Base-by-base conservation (phyloP, 2,329 filamentous ascomycete species). In the Byssothecium circinans region DNA sequence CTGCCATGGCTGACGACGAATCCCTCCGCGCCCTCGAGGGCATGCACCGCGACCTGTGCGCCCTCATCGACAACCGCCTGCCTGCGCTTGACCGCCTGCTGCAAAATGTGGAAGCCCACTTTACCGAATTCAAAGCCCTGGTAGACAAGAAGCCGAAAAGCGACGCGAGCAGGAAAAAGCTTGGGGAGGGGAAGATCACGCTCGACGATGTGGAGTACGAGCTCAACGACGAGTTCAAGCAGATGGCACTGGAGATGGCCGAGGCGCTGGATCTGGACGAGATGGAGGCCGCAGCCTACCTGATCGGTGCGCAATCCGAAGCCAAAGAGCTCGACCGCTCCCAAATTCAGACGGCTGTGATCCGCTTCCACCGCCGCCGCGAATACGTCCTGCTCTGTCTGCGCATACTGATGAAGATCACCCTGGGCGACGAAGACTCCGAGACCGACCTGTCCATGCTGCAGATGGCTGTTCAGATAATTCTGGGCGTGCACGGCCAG, bases 251-350 rank as follows among this genome's bases (percentile, higher is more conserved):
- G 25, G 83, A 89, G 60, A 78, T 99, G 30, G 88, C 92, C 45
- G 91, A 97, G 70, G 89, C 90, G 58, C 78, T 96, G 52, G 86
- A 96, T 62, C 78, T 99, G 43, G 91, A 99, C 72, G 95, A 99
- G 72, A 69, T 95, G 47, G 83, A 94, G 60, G 87, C 92, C 15
- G 88, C 90, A 8, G 80, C 81, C 57, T 81, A 94, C 41, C 83
- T 95, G 47, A 75, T 95, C 42, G 84, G 86, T 45, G 85, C 88
- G 15, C 82, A 89, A 65, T 80, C 84, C 30, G 86, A 91, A 58
- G 79, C 84, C 14, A 78, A 82, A 36, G 77, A 82, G 14, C 77
- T 91, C 4, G 89, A 89, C 51, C 83, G 89, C 19, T 80, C 89
- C 2, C 79, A 89, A 50, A 79, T 90, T 45, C 85, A 91, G 67